Base-by-base conservation (phyloP, 2,329 filamentous ascomycete species). In the Lomentospora prolificans region DNA sequence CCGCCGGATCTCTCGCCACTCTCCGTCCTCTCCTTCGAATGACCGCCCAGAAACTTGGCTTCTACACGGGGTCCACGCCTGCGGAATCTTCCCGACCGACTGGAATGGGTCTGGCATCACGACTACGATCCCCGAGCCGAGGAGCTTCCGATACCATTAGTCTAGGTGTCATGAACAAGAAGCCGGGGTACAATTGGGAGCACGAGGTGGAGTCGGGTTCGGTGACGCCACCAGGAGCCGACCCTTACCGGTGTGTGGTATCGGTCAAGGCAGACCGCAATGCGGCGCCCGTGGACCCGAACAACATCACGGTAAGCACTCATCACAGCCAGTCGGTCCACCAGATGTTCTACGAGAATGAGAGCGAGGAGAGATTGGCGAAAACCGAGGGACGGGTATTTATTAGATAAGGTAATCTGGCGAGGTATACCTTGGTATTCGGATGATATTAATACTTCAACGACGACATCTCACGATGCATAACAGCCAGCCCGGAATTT, bases 1-100 rank as follows among this genome's bases (percentile, higher is more conserved):
- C 71, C 5, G 76, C 75, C 6, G 73, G 72, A n/a, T 71, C 70
- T 24, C 68, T 75, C 5, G 72, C 74, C 4, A 77, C 75, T 0
- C 65, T 78, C 4, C 71, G 74, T 0, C 76, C 76, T 0, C 66
- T 79, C 1, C 56, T 71, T 58, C 69, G 69, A 55, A 30, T 61
- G 25, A 48, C 73, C 44, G 64, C 62, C 53, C 64, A 62, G 52
- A 67, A 62, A 55, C 58, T 75, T 48, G 66, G 66, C 53, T 55
- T 17, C n/a, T 30, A 24, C 25, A 48, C 52, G 5, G 22, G 27
- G 14, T 33, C 25, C 2, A 17, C 27, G 14, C 14, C n/a, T 12
- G 19, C 50, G 7, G 12, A 55, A 4, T 36, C 36, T 4, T 46
- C 36, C 22, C 22, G 22, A 2, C 30, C 28, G 1, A n/a, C 33